Base-by-base conservation (phyloP, 2,329 filamentous ascomycete species). In the Hypomyces perniciosus region DNA sequence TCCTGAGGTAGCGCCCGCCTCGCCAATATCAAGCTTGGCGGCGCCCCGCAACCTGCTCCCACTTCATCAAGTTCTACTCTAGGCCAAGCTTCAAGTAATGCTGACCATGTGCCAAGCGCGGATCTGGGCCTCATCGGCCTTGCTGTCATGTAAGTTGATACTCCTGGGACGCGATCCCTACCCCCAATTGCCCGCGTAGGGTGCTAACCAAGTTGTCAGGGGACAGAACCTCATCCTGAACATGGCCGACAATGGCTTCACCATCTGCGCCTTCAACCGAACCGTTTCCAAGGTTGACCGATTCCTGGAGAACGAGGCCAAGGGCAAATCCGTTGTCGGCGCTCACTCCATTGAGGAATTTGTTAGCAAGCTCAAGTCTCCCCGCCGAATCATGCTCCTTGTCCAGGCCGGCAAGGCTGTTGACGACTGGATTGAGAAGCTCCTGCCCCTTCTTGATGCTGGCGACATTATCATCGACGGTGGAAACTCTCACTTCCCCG, bases 401-500 rank as follows among this genome's bases (percentile, higher is more conserved):
- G 93, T 99, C 76, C 95, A 96, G 87, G 93, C 93, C 65, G 93
- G 93, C 68, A 88, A 93, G 80, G 86, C 93, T 58, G 93, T 99
- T 62, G 93, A 99, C 72, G 89, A 96, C 79, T 97, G 96, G 86
- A 97, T 99, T 68, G 90, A 96, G 82, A 85, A 85, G 63, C 86
- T 99, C 60, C 80, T 97, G 56, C 90, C 86, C 60, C 83, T 88
- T 68, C 78, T 92, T 59, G 85, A 90, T 71, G 70, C 81, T 66
- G 91, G 90, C 61, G 93, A 99, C 72, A 96, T 99, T 82, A 95
- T 99, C 80, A 97, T 99, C 67, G 93, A 99, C 69, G 93, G 93
- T 72, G 93, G 68, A 39, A 97, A 99, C 86, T 97, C 92, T 61
- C 93, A 97, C 80, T 99, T 88, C 84, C 93, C 93, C 68, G 93